A percentile compares a stretch with the other conserved stretches of the same genome.
Conservation (phyloP, 2,329 filamentous ascomycete genomes). For the Ophiocordyceps camponoti-saundersi region DNA sequence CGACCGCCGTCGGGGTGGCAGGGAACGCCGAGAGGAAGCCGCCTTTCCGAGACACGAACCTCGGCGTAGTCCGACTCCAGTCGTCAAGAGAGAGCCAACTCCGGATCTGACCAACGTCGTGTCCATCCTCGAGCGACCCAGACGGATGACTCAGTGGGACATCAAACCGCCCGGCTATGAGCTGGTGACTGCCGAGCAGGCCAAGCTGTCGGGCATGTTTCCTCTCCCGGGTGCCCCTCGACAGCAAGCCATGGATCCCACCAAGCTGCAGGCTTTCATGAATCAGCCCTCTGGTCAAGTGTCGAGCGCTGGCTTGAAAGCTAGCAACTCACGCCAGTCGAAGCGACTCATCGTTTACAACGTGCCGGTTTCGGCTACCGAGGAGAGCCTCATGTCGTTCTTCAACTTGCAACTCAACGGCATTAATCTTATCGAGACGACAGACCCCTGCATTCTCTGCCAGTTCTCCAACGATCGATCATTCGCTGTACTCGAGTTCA, state of each 20-base stretch:
- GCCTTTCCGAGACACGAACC: constrained; percentile 27
- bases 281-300: constrained; percentile 62
- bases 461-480: constrained; percentile 63
- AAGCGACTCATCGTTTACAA: constrained; percentile 86
- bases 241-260: constrained; percentile 89
- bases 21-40: constrained; percentile 22
- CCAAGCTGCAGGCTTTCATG: constrained; percentile 88
- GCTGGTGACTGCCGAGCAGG: constrained; percentile 94
- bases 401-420: constrained; percentile 96
- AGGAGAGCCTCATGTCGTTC: constrained; percentile 64
- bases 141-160: constrained; percentile 95
- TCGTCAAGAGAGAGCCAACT: constrained; percentile 86
- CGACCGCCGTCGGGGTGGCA: constrained; percentile 34
- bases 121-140: constrained; percentile 71
- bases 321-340: constrained; percentile 81
- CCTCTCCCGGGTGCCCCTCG: constrained; percentile 87
- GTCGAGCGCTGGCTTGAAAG: constrained; percentile 68
- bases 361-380: constrained; percentile 53
- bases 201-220: constrained; percentile 98
- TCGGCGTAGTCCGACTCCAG: constrained; percentile 60
- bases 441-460: constrained; percentile 70
- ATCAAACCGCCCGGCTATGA: constrained; percentile 98
- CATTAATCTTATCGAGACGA: constrained; percentile 73
- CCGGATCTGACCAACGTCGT: constrained; percentile 80
- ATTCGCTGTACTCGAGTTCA: constrained; percentile 86